Evolutionary conservation across 2,329 filamentous ascomycete species (phyloP), one percentile per base, ranked within the genome.

Genomic region (Diaporthe sp.): DNA sequence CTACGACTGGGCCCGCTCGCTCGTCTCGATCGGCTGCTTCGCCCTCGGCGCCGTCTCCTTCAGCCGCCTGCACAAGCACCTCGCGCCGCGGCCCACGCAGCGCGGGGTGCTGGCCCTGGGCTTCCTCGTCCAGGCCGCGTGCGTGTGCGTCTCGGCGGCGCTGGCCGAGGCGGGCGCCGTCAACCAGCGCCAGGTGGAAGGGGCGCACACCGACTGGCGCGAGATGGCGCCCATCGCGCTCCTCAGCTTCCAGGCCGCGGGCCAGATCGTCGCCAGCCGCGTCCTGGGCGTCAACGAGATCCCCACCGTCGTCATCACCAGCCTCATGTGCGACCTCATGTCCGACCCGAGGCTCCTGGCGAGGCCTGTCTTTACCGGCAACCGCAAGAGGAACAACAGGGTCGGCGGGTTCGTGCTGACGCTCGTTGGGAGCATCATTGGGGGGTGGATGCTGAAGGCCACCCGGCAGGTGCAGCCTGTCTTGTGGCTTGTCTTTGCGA

Each of bases 251-350:
- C 88, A 90, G 79, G 85, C 84, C 65, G 88, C 87, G 4, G 88
- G 88, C 57, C 88, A 90, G 80, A 90, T 90, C 76, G 88, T 88
- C 28, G 83, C 83, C 49, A 87, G 85, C 49, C 84, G 89, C 25
- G 81, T 85, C 17, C 82, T 90, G 28, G 88, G 88, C 12, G 88
- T 87, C 78, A 88, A 87, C 73, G 89, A 90, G 80, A 82, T 90
- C 60, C 89, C 89, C 1, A 88, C 89, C 0, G 88, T 87, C 65
- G 89, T 91, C 13, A 80, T 90, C 53, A 91, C 89, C n/a, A 88
- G 86, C 74, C 82, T 89, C 53, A 89, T 90, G 79, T 89, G 86
- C 79, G 89, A 90, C 78, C 78, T 90, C 34, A 84, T 88, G 79
- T 87, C 86, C 25, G 89, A 91, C 79, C 86, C 86, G 4, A 82